phyloP scores from a whole-genome alignment of 2,329 filamentous ascomycete genomes.

The Conoideocrella luteorostrata region DNA sequence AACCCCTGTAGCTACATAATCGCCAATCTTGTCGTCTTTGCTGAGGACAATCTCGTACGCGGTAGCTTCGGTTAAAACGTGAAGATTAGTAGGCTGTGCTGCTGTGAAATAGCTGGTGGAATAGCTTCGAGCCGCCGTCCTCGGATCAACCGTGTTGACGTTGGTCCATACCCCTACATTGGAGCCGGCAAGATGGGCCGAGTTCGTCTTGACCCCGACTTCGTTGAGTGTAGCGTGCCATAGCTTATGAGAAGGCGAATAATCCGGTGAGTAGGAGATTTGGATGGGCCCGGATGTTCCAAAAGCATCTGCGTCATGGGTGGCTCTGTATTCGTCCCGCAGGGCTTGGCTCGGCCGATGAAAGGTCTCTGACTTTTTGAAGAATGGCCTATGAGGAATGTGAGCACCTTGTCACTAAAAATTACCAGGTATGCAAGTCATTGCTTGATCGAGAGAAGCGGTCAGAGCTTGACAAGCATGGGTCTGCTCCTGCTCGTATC shows the following conservation, averaged over 20 bases:
- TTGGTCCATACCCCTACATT: conserved; percentile 44
- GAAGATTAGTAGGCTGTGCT: conserved; percentile 35
- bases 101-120: conserved; percentile 36
- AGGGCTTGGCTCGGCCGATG: conserved; percentile 30
- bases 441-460: too few relatives aligned
- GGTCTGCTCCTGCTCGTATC: too few relatives aligned
- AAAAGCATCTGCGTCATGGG: conserved; percentile 32
- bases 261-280: conserved; percentile 36
- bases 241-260: conserved; percentile 33
- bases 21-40: conserved; percentile 10
- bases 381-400: conserved; percentile 34
- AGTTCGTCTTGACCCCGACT: conserved; percentile 33
- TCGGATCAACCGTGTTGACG: conserved; percentile 41
- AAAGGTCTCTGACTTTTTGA: conserved; percentile 44
- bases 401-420: too few relatives aligned
- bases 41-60: conserved; percentile 22
- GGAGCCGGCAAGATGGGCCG: conserved; percentile 42
- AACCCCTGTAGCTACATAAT: conserved; percentile 23
- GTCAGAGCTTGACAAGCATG: too few relatives aligned
- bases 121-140: conserved; percentile 41
- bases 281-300: conserved; percentile 42
- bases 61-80: conserved; percentile 24
- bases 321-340: conserved; percentile 27
- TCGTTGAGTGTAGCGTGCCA: conserved; percentile 42
- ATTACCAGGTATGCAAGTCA: too few relatives aligned